Evolutionary conservation across 2,329 filamentous ascomycete genomes (phyloP).

Genomic region (Cadophora malorum): DNA sequence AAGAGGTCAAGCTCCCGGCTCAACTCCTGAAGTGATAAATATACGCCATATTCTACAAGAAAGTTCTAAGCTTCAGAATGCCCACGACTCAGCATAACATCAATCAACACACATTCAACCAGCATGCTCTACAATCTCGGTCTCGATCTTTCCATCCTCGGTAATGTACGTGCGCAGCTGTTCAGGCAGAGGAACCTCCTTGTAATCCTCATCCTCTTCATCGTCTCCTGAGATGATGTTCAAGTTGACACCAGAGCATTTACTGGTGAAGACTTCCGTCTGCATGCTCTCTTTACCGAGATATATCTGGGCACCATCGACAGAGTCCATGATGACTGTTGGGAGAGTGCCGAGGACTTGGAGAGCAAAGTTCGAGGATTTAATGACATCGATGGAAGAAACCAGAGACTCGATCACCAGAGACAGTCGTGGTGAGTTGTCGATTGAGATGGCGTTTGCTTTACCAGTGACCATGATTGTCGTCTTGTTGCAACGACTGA

Average conservation of each 20-base stretch:
- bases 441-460: constrained; percentile 94
- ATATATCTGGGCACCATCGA: constrained; percentile 89
- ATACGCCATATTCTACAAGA: constrained; percentile 26
- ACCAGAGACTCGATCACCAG: constrained; percentile 90
- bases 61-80: background rate
- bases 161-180: constrained; percentile 84
- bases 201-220: constrained; percentile 76
- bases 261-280: constrained; percentile 89
- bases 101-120: constrained; percentile 58
- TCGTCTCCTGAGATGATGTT: constrained; percentile 71
- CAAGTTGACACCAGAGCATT: constrained; percentile 85
- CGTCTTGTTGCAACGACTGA: constrained; percentile 89
- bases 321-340: constrained; percentile 89
- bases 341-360: constrained; percentile 87
- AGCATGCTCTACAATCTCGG: constrained; percentile 94
- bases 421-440: constrained; percentile 85
- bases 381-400: constrained; percentile 92
- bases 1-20: constrained; percentile 10
- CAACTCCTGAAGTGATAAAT: constrained; percentile 21
- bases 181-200: constrained; percentile 85
- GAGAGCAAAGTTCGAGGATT: constrained; percentile 92
- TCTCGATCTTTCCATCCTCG: constrained; percentile 77
- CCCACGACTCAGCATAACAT: background rate
- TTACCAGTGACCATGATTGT: constrained; percentile 91
- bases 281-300: constrained; percentile 78